A percentile compares a stretch with the other conserved stretches of the same genome.
These are phyloP conservation scores for Tricholoma terreum DNA, from an alignment of 768 basidiomycete species.

Conservation along the genomic window DNA sequence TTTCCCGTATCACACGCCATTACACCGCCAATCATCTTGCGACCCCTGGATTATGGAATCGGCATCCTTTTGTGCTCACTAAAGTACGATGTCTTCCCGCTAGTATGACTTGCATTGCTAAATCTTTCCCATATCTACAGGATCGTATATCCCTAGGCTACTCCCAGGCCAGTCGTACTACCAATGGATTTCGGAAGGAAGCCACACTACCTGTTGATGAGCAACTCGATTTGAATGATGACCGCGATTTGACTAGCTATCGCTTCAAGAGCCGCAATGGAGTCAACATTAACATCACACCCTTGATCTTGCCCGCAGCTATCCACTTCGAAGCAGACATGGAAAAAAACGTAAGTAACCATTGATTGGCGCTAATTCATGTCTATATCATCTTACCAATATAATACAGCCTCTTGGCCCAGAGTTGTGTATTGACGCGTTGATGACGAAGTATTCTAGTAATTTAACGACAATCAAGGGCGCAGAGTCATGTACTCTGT, in stretches of 20 bases:
- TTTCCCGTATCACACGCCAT: constrained; percentile 46
- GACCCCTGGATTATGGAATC: constrained; percentile 42
- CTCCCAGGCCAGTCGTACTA: background rate
- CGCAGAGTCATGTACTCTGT: constrained; percentile 19
- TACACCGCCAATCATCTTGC: constrained; percentile 37
- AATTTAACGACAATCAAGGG: constrained; percentile 23
- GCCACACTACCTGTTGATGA: background rate
- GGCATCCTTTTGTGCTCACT: constrained; percentile 42
- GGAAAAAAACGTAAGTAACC: constrained; percentile 39
- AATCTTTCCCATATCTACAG: constrained; percentile 10
- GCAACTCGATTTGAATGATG: constrained; percentile 11
- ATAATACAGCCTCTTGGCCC: constrained; percentile 29
- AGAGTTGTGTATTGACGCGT: constrained; percentile 37
- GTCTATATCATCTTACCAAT: background rate
- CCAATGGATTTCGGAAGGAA: background rate
- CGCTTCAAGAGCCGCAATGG: constrained; percentile 39
- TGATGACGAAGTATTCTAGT: constrained; percentile 41
- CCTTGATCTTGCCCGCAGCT: constrained; percentile 47
- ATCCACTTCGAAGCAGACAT: constrained; percentile 46
- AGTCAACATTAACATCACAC: constrained; percentile 49
- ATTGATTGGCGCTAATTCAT: background rate
- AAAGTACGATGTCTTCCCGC: constrained; percentile 34
- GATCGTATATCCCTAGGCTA: constrained; percentile 20
- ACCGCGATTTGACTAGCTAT: constrained; percentile 32
- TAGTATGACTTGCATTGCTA: background rate